Base-by-base conservation (phyloP, 345 rosid species). In the Eucalyptus tenuipes region DNA sequence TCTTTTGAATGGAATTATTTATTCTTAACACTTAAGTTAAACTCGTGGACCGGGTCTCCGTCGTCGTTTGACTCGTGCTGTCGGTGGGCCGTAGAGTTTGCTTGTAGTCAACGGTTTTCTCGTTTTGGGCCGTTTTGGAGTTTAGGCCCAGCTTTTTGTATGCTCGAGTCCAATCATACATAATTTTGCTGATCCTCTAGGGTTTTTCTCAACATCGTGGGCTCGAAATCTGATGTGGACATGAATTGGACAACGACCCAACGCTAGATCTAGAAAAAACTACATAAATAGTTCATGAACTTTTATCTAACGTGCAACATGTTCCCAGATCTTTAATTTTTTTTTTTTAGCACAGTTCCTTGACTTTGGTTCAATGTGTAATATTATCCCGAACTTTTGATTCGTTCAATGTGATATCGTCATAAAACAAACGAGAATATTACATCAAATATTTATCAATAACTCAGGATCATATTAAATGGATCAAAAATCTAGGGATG, bases 311-410 rank as follows among this genome's bases (percentile, higher is more conserved):
- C 4, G 14, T 3, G 24, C 25, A 52, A 3, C 57, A 20, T 52
- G 10, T 52, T 52, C 10, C 57, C 10, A 0, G 20, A 52, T 52
- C 10, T 20, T 52, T 52, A 20, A 18, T 18, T 7, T 52, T 52
- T 52, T n/a, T n/a, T n/a, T 52, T 20, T n/a, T 52, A 52, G 57
- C 0, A 2, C 0, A 4, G 5, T 52, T 10, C 10, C 2, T 0
- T 20, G 10, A 52, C 25, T 20, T 52, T 52, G 10, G 24, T 52
- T 52, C 5, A 52, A 52, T 10, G 2, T 13, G 10, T 10, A 64
- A 14, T 4, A n/a, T n/a, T n/a, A n/a, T n/a, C n/a, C n/a, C n/a
- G n/a, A n/a, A n/a, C n/a, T n/a, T n/a, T n/a, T n/a, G n/a, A n/a
- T n/a, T n/a, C n/a, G n/a, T n/a, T n/a, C n/a, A n/a, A n/a, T n/a